Conservation (phyloP, 805 yeast species). For the Candida sonorensis region DNA sequence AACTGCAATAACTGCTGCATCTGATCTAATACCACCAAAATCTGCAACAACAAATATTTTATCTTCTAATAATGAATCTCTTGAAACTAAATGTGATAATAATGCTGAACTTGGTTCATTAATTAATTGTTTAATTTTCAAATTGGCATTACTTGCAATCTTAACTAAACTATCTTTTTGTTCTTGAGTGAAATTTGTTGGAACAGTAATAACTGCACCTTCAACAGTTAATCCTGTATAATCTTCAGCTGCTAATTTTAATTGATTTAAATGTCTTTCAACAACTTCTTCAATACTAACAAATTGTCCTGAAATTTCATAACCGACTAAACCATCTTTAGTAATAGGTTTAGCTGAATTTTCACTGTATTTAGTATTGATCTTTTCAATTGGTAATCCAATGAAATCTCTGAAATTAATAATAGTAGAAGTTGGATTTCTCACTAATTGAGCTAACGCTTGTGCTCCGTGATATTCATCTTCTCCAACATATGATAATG, state of each 20-base stretch:
- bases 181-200: conserved; percentile 73
- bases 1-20: conserved; percentile 87
- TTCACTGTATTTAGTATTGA: conserved; percentile 58
- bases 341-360: conserved; percentile 63
- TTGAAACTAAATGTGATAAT: conserved; percentile 63
- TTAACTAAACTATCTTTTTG: conserved; percentile 61
- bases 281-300: conserved; percentile 72
- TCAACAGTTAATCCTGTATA: conserved; percentile 76
- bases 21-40: conserved; percentile 93
- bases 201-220: conserved; percentile 83
- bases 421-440: conserved; percentile 84
- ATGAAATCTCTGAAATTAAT: conserved; percentile 90
- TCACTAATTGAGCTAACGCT: conserved; percentile 84
- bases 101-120: conserved; percentile 91
- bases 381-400: conserved; percentile 65
- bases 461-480: conserved; percentile 98
- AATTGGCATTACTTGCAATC: conserved; percentile 64
- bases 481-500: conserved; percentile 82
- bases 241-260: conserved; percentile 87
- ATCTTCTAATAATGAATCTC: conserved; percentile 49
- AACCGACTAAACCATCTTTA: conserved; percentile 55
- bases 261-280: conserved; percentile 74
- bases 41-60: conserved; percentile 88
- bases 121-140: conserved; percentile 78
- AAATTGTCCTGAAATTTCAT: conserved; percentile 50